Percentiles rank a stretch among this genome's conserved stretches.
Conservation (phyloP, 2,329 filamentous ascomycete genomes). For the Ophiosphaerella korrae region DNA sequence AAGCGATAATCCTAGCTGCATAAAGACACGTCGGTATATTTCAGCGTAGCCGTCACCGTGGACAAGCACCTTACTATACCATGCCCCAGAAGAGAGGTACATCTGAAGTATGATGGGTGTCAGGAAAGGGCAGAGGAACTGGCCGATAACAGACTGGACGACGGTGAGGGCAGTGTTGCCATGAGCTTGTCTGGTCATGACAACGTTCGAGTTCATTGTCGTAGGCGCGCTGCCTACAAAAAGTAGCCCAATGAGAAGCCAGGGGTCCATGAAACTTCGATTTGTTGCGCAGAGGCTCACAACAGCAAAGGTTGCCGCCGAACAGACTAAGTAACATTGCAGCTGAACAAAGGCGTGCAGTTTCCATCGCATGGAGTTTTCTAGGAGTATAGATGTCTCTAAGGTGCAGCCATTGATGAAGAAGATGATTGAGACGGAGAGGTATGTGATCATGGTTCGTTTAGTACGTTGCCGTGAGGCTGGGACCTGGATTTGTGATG, state of each 20-base stretch:
- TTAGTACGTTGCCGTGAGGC: constrained; percentile 59
- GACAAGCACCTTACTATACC: constrained; percentile 63
- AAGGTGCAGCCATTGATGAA: constrained; percentile 73
- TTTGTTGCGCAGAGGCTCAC: constrained; percentile 59
- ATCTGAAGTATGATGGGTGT: constrained; percentile 68
- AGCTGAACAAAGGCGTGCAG: constrained; percentile 70
- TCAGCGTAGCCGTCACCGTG: constrained; percentile 58
- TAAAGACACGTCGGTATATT: constrained; percentile 71
- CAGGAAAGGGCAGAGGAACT: constrained; percentile 70
- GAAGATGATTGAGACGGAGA: constrained; percentile 72
- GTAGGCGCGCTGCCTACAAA: constrained; percentile 72
- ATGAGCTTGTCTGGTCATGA: constrained; percentile 72
- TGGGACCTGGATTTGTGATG: constrained; percentile 61
- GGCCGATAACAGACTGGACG: constrained; percentile 72
- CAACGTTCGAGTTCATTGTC: constrained; percentile 74
- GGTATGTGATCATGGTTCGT: constrained; percentile 64
- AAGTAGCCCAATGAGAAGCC: constrained; percentile 70
- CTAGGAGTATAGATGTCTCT: constrained; percentile 63
- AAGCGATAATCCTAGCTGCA: constrained; percentile 70
- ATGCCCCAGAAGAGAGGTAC: constrained; percentile 60
- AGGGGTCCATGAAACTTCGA: constrained; percentile 62
- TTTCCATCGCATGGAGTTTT: constrained; percentile 69
- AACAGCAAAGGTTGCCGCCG: constrained; percentile 63
- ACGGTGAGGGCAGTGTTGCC: constrained; percentile 59
- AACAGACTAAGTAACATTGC: constrained; percentile 70